Evolutionary conservation across 306 rosid genomes (phyloP).

Genomic region (Cucumis melo): DNA sequence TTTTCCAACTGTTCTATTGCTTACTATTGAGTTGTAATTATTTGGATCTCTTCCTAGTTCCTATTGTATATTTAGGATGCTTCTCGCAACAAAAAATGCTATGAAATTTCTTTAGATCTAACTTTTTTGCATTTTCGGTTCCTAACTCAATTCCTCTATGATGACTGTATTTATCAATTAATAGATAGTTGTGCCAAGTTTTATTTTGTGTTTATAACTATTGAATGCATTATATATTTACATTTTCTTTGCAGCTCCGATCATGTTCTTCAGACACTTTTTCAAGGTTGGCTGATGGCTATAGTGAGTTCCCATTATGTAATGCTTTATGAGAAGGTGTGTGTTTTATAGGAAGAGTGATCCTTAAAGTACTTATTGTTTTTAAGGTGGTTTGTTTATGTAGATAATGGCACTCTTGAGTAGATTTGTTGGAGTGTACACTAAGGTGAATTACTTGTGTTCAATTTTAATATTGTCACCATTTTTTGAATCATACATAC

Average conservation of each 20-base stretch:
- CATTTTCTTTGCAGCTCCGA: slow-evolving; percentile 60
- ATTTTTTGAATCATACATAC: not conserved
- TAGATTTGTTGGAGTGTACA: slow-evolving; percentile 94
- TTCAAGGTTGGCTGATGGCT: slow-evolving; percentile 97
- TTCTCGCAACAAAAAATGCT: not conserved
- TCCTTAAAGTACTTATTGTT: not conserved
- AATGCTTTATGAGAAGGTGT: not conserved
- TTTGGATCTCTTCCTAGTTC: not conserved
- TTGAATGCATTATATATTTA: not conserved
- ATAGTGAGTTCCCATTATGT: slow-evolving; percentile 50
- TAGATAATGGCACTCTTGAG: slow-evolving; percentile 95
- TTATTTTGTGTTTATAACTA: not conserved
- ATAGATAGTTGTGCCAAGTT: not conserved
- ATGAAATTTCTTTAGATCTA: not conserved
- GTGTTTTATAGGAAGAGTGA: not conserved
- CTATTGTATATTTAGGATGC: not conserved
- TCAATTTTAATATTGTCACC: too few relatives aligned
- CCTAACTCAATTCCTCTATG: not conserved
- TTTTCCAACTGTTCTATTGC: slow-evolving; percentile 1
- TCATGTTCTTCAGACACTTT: slow-evolving; percentile 80
- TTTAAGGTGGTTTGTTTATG: slow-evolving; percentile 10
- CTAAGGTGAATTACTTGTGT: slow-evolving; percentile 50
- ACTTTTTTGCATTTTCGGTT: not conserved
- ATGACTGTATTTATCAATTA: not conserved
- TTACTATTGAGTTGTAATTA: not conserved